Conservation (phyloP, 2,329 filamentous ascomycete species). For the Sporothrix humicola region DNA sequence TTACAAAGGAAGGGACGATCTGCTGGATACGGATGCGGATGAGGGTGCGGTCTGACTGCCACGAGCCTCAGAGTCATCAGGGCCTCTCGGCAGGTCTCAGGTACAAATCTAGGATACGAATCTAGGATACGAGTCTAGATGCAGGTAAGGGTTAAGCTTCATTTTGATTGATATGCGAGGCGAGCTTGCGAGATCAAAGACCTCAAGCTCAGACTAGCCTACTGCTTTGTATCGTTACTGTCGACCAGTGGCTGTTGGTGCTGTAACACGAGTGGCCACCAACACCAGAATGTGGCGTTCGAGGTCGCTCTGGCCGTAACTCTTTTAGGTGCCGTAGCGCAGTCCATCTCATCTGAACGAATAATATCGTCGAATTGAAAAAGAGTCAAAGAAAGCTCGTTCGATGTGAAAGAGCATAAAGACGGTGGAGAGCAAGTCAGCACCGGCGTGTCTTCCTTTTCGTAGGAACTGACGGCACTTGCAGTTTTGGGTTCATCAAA, state of each 20-base stretch:
- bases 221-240: neutral
- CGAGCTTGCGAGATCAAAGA: too few relatives aligned
- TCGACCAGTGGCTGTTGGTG: neutral
- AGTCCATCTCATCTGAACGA: neutral
- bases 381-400: too few relatives aligned
- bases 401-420: neutral
- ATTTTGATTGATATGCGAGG: too few relatives aligned
- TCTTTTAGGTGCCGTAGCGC: neutral
- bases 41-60: neutral
- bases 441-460: too few relatives aligned
- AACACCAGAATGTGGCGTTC: neutral
- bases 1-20: neutral
- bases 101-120: too few relatives aligned
- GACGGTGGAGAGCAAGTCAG: neutral
- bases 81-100: neutral
- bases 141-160: too few relatives aligned
- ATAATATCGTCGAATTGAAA: neutral
- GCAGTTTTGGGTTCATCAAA: too few relatives aligned
- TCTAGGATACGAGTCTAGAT: neutral
- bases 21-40: neutral
- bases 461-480: too few relatives aligned
- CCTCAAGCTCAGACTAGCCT: too few relatives aligned
- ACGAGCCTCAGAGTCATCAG: neutral
- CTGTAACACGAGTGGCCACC: neutral
- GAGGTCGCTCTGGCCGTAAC: too few relatives aligned